Percentiles rank a stretch among this genome's conserved stretches.
Conservation (phyloP, 2,329 filamentous ascomycete genomes). For the Aspergillus caelatus region DNA sequence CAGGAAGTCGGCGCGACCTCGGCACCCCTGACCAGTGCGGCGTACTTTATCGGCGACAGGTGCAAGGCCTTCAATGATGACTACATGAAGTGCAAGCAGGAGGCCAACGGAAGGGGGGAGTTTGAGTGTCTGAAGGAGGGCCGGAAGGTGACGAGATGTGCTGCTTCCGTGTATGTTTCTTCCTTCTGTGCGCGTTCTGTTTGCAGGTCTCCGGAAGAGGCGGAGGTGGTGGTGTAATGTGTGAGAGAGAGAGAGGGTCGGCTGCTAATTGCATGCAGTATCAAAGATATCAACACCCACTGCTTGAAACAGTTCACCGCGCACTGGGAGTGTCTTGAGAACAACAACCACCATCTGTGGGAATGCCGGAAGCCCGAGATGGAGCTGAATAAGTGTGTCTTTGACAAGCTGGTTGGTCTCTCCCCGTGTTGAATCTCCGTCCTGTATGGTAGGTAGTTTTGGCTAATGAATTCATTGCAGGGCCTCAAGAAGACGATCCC, state of each 20-base stretch:
- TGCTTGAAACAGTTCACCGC: constrained; percentile 88
- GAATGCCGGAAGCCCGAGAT: constrained; percentile 88
- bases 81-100: constrained; percentile 99
- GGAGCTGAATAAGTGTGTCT: constrained; percentile 93
- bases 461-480: constrained; percentile 46
- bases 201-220: not conserved
- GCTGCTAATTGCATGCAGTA: constrained; percentile 51
- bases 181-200: not conserved
- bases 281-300: constrained; percentile 94
- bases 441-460: not conserved
- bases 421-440: not conserved
- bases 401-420: constrained; percentile 82
- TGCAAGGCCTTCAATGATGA: constrained; percentile 98
- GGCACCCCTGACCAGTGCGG: constrained; percentile 85
- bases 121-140: constrained; percentile 95
- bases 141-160: constrained; percentile 93
- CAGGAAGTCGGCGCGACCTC: constrained; percentile 92
- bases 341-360: constrained; percentile 98
- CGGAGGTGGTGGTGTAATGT: not conserved
- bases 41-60: constrained; percentile 95
- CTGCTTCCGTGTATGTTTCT: constrained; percentile 85
- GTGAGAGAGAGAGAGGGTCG: not conserved
- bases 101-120: constrained; percentile 88
- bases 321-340: constrained; percentile 94
- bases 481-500: constrained; percentile 81